Conservation (phyloP, 1,139 yeast species). For the Hanseniaspora sp. region DNA sequence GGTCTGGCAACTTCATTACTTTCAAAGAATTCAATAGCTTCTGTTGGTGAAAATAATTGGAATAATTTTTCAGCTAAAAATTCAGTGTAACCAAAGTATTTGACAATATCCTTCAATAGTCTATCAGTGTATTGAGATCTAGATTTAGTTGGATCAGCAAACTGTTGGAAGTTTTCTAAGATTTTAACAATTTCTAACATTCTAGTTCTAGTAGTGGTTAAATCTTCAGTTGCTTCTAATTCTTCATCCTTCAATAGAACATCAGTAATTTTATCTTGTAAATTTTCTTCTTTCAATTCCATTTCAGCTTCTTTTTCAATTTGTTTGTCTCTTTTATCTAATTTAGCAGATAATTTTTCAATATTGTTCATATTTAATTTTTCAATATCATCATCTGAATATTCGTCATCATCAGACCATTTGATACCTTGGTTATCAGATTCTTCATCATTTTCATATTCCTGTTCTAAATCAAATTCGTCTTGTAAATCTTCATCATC, state of each 20-base stretch:
- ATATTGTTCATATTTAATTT: constrained; percentile 75
- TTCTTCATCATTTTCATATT: constrained; percentile 36
- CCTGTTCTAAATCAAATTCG: constrained; percentile 48
- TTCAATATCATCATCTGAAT: constrained; percentile 58
- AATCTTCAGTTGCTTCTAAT: constrained; percentile 46
- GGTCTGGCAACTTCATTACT: constrained; percentile 97
- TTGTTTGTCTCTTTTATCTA: constrained; percentile 59
- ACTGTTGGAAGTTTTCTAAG: constrained; percentile 75
- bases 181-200: constrained; percentile 93
- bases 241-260: constrained; percentile 55
- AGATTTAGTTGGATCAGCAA: constrained; percentile 78
- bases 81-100: constrained; percentile 93
- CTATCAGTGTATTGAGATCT: constrained; percentile 72
- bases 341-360: constrained; percentile 61
- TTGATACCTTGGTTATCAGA: constrained; percentile 41
- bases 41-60: constrained; percentile 82
- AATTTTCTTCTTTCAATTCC: constrained; percentile 50
- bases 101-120: constrained; percentile 72
- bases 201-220: constrained; percentile 77
- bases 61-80: constrained; percentile 88
- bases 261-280: constrained; percentile 57
- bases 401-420: constrained; percentile 64
- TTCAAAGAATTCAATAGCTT: constrained; percentile 96
- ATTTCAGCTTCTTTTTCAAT: constrained; percentile 73
- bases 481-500: constrained; percentile 43